phyloP scores from a whole-genome alignment of 148 eudicot species.

The Polygonum maritimum region DNA sequence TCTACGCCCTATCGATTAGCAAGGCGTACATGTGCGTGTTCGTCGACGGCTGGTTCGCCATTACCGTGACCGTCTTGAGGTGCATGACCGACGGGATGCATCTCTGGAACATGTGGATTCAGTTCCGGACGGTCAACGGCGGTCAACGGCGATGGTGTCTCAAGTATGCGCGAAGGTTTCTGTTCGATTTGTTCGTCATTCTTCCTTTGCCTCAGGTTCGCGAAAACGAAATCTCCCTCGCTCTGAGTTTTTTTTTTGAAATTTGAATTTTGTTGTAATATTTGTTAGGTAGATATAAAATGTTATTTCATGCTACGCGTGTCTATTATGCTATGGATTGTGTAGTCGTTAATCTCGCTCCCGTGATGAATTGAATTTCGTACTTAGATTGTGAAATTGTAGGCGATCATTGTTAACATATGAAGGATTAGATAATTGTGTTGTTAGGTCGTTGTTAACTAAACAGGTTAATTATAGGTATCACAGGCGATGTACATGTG shows the following conservation, averaged over 20 bases:
- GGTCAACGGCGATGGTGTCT: not conserved
- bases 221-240: not conserved
- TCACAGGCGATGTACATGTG: not conserved
- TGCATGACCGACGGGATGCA: conserved; percentile 77
- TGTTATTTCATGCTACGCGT: conserved; percentile 4
- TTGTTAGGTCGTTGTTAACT: not conserved
- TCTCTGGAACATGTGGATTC: conserved; percentile 84
- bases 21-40: conserved; percentile 66
- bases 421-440: not conserved
- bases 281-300: not conserved
- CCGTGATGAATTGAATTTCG: conserved; percentile 5
- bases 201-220: conserved; percentile 91
- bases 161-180: conserved; percentile 17
- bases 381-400: not conserved
- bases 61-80: conserved; percentile 60
- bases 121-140: conserved; percentile 28
- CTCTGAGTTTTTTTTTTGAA: not conserved
- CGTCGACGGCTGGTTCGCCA: conserved; percentile 88
- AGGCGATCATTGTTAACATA: not conserved
- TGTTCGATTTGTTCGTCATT: conserved; percentile 75
- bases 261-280: not conserved
- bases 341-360: not conserved
- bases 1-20: conserved; percentile 74
- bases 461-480: not conserved
- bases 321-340: not conserved